Evolutionary conservation across 805 yeast genomes (phyloP), one percentile per base, ranked within the genome.

Genomic region (Wickerhamomyces bisporus): DNA sequence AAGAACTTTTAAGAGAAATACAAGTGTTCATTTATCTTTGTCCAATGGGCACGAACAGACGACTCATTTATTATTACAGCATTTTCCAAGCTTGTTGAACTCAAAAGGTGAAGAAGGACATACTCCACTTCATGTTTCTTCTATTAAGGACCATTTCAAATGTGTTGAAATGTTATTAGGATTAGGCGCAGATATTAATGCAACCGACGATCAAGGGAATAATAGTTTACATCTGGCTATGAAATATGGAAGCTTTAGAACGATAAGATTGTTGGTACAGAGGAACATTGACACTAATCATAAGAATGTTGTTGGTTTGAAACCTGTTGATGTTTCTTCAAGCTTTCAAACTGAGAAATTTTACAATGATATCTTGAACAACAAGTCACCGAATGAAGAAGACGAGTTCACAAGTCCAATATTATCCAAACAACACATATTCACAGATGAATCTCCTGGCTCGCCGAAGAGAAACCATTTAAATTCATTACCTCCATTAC

Each of bases 141-240:
- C 84, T 26, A 60, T 66, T 12, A 57, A 66, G 29, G 85, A 86
- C 37, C 75, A 70, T 54, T 71, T 71, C 41, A 81, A 78, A 26
- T 81, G 89, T 45, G 66, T 82, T 32, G 75, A 71, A 44, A 60
- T 85, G 30, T 61, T 87, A 16, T 61, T 86, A 4, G 82, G 82
- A 26, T 74, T 81, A 39, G 93, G 89, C 8, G 94, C 94, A 3
- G 82, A 86, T 50, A 68, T 87, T 32, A 79, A 83, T 48, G 57
- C 77, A 5, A 79, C 77, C 38, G 95, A 93, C 55, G 63, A 66
- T 9, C 73, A 74, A 13, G 95, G 93, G 1, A 85, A 87, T 53
- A 80, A 95, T 3, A 86, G 96, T 0, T 62, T 91, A 30, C 98
- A 91, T 60, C 66, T 83, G 36, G 95, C 96, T 0, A 71, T 86